Percentiles rank a stretch among this genome's conserved stretches.
Conservation (phyloP, 768 basidiomycete species). For the Megacollybia marginata region DNA sequence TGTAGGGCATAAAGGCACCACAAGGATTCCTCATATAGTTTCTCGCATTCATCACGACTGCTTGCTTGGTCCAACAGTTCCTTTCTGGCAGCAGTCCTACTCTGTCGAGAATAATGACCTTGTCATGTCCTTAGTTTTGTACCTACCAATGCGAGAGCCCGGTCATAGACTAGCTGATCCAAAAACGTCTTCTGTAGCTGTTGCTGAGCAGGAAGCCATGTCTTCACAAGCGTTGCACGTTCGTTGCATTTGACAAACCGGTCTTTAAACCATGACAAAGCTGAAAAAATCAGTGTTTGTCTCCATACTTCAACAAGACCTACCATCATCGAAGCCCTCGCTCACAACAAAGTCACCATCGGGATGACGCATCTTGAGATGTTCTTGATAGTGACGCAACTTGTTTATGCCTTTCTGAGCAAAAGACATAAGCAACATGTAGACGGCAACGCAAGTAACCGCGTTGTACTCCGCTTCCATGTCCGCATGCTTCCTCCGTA, state of each 20-base stretch:
- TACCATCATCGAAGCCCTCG: slow-evolving; percentile 77
- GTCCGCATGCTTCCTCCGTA: slow-evolving; percentile 63
- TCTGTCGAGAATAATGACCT: slow-evolving; percentile 37
- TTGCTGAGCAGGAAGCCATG: slow-evolving; percentile 79
- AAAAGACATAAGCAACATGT: slow-evolving; percentile 89
- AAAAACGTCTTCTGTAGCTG: slow-evolving; percentile 78
- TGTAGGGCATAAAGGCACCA: slow-evolving; percentile 92
- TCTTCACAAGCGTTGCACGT: slow-evolving; percentile 81
- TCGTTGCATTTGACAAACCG: slow-evolving; percentile 94
- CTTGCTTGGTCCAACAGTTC: slow-evolving; percentile 78
- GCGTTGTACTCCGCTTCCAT: slow-evolving; percentile 78
- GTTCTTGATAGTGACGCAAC: slow-evolving; percentile 71
- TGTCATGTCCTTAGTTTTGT: not conserved
- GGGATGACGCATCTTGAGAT: slow-evolving; percentile 73
- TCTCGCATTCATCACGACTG: slow-evolving; percentile 80
- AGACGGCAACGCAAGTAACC: slow-evolving; percentile 80
- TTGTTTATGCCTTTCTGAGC: slow-evolving; percentile 88
- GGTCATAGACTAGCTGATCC: slow-evolving; percentile 90
- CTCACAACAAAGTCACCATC: slow-evolving; percentile 70
- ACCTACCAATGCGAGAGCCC: slow-evolving; percentile 65
- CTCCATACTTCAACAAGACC: slow-evolving; percentile 5
- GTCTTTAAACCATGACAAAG: slow-evolving; percentile 84
- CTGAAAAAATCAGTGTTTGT: slow-evolving; percentile 25
- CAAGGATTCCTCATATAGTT: slow-evolving; percentile 88
- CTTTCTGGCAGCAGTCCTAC: slow-evolving; percentile 85